Conservation (phyloP, 345 rosid genomes). For the Camelina laxa region DNA sequence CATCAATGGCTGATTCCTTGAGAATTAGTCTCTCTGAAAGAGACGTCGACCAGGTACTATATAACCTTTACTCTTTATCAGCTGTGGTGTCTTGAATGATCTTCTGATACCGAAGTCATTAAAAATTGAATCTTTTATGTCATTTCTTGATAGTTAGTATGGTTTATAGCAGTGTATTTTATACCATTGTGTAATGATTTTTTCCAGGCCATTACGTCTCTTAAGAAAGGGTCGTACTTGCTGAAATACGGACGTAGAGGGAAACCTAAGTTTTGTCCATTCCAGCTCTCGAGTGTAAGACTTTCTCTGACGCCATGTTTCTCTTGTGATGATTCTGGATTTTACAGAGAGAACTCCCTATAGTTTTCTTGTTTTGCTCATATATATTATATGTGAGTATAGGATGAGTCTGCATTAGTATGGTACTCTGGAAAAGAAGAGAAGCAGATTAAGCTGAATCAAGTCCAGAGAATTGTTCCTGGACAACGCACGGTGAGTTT, state of each 20-base stretch:
- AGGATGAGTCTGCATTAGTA: constrained; percentile 88
- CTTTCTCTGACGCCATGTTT: neutral
- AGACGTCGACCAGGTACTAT: constrained; percentile 78
- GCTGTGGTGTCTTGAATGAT: neutral
- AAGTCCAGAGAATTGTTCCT: constrained; percentile 74
- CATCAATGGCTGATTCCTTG: constrained; percentile 85
- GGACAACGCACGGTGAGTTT: constrained; percentile 96
- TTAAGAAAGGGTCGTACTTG: constrained; percentile 83
- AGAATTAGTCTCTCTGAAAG: constrained; percentile 68
- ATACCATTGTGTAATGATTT: neutral
- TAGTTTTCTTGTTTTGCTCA: constrained; percentile 20
- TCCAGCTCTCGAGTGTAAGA: constrained; percentile 77
- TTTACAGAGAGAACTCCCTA: neutral
- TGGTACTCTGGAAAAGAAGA: constrained; percentile 94
- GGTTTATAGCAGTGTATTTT: neutral
- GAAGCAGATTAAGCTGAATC: constrained; percentile 70
- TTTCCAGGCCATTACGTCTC: constrained; percentile 72
- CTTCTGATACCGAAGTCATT: neutral
- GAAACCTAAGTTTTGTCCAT: constrained; percentile 91
- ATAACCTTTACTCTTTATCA: neutral
- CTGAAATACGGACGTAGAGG: constrained; percentile 90
- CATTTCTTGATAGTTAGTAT: neutral
- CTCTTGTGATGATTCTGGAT: too few species aligned
- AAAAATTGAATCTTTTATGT: neutral
- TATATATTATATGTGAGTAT: constrained; percentile 22